phyloP scores from a whole-genome alignment of 805 yeast genomes.

The Ogataea pini region DNA sequence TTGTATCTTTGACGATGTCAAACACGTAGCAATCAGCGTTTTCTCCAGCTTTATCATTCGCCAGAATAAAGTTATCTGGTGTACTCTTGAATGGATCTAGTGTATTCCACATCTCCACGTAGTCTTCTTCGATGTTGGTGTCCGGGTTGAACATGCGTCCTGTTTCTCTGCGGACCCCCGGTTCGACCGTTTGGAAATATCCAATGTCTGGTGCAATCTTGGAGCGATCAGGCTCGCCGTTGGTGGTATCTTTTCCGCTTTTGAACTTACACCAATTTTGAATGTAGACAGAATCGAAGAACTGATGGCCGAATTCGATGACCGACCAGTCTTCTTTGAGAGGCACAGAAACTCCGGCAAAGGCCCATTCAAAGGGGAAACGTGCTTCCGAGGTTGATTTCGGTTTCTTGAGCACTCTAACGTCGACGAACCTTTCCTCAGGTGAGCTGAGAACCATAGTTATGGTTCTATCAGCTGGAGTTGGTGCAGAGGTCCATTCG shows the following conservation, averaged over 20 bases:
- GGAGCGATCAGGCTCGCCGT: slow-evolving; percentile 18
- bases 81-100: slow-evolving; percentile 41
- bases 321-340: slow-evolving; percentile 32
- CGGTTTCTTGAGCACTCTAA: slow-evolving; percentile 39
- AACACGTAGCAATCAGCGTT: slow-evolving; percentile 21
- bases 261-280: slow-evolving; percentile 15
- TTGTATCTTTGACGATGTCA: slow-evolving; percentile 30
- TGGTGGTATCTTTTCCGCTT: slow-evolving; percentile 8
- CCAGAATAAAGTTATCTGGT: slow-evolving; percentile 20
- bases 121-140: slow-evolving; percentile 43
- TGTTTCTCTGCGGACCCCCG: slow-evolving; percentile 48
- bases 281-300: slow-evolving; percentile 44
- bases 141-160: slow-evolving; percentile 50
- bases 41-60: slow-evolving; percentile 5
- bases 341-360: slow-evolving; percentile 50
- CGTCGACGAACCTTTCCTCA: slow-evolving; percentile 47
- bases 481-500: slow-evolving; percentile 49
- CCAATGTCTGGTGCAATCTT: slow-evolving; percentile 46
- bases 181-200: slow-evolving; percentile 40
- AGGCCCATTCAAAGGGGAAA: slow-evolving; percentile 61
- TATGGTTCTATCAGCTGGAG: slow-evolving; percentile 43
- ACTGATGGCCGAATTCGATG: slow-evolving; percentile 43
- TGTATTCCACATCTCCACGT: slow-evolving; percentile 57
- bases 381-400: slow-evolving; percentile 26
- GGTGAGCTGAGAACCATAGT: slow-evolving; percentile 52